phyloP scores from a whole-genome alignment of 2,329 filamentous ascomycete genomes.

The Tolypocladium sp. region DNA sequence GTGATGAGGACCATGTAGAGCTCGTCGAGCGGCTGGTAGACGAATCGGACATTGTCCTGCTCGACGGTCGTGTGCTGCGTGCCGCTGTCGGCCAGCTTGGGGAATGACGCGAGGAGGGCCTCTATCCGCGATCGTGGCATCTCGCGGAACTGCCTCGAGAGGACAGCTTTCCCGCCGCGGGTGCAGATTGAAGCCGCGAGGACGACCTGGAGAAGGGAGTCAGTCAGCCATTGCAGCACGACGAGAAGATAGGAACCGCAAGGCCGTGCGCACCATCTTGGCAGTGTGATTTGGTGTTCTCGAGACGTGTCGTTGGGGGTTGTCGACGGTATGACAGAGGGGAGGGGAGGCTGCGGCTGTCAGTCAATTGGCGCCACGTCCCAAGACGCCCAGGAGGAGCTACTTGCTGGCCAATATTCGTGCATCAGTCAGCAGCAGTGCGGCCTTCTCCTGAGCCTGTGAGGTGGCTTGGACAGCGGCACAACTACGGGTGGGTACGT shows the following conservation, averaged over 20 bases:
- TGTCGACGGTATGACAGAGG: not conserved
- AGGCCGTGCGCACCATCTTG: constrained; percentile 28
- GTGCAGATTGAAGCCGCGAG: constrained; percentile 99
- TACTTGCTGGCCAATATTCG: not conserved
- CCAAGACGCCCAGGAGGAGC: not conserved
- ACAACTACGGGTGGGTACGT: not conserved
- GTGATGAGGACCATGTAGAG: constrained; percentile 99
- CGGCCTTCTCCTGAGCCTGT: not conserved
- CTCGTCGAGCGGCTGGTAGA: constrained; percentile 97
- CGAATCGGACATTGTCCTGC: constrained; percentile 98
- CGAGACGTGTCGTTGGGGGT: not conserved
- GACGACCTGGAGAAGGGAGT: constrained; percentile 60
- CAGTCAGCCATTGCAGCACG: not conserved
- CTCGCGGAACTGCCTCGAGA: constrained; percentile 95
- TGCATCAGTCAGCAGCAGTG: not conserved
- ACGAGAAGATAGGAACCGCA: not conserved
- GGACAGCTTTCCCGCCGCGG: constrained; percentile 92
- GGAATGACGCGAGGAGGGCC: constrained; percentile 91
- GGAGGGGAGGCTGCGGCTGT: constrained; percentile 2
- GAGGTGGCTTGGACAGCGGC: not conserved
- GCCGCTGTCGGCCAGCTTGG: constrained; percentile 90
- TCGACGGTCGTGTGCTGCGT: constrained; percentile 98
- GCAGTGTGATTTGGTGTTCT: constrained; percentile 6
- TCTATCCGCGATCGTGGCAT: constrained; percentile 96
- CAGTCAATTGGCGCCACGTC: constrained; percentile 1